phyloP scores from a whole-genome alignment of 805 yeast species.

The Cyberlindnera sargentensis region DNA sequence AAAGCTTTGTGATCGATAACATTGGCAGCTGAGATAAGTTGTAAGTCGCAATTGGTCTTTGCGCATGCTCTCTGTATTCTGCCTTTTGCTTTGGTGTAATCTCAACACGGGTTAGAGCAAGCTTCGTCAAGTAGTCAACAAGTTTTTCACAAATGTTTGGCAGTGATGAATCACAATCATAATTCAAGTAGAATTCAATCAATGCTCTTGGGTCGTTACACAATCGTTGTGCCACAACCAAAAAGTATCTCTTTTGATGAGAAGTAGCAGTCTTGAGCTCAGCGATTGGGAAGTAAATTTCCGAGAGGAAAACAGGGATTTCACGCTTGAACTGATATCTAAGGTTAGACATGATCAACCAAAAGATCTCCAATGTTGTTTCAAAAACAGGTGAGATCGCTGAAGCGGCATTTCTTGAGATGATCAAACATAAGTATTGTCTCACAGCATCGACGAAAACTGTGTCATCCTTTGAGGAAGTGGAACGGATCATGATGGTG shows the following conservation, averaged over 20 bases:
- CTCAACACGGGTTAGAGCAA: constrained; percentile 64
- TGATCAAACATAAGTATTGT: constrained; percentile 73
- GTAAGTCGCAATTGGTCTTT: constrained; percentile 63
- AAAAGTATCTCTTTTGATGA: constrained; percentile 85
- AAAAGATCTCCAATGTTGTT: constrained; percentile 84
- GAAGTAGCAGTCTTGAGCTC: constrained; percentile 88
- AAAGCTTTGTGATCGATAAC: constrained; percentile 60
- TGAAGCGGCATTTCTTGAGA: constrained; percentile 90
- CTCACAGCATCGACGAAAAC: constrained; percentile 72
- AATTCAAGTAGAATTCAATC: constrained; percentile 88
- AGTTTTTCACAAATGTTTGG: constrained; percentile 82
- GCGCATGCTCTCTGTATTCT: constrained; percentile 42
- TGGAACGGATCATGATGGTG: constrained; percentile 44
- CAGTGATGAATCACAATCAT: constrained; percentile 81
- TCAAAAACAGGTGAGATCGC: constrained; percentile 89
- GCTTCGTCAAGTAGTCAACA: constrained; percentile 63
- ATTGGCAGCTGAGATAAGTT: constrained; percentile 70
- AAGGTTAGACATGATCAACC: constrained; percentile 77
- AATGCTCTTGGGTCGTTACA: constrained; percentile 86
- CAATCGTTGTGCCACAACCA: constrained; percentile 72
- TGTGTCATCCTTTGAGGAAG: constrained; percentile 46
- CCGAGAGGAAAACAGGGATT: constrained; percentile 88
- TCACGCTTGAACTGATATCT: constrained; percentile 87
- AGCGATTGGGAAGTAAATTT: constrained; percentile 88
- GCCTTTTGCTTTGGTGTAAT: constrained; percentile 62